Evolutionary conservation across 176 grass and related monocot genomes (phyloP), one percentile per base, ranked within the genome.

Genomic region (Canna indica): DNA sequence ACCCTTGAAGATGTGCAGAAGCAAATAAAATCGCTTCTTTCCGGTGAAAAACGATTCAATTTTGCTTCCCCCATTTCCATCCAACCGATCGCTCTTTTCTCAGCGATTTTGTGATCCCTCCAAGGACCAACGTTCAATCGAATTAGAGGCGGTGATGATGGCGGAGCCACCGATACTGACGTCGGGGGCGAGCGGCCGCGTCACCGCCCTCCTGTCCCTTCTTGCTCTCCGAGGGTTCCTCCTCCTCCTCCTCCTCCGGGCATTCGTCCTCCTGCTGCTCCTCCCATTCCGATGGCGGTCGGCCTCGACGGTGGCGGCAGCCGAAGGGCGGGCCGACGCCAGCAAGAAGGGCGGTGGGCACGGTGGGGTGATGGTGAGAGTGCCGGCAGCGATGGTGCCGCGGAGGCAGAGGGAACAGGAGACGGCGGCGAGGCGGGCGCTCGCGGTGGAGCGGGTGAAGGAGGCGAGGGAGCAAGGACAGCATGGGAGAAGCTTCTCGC

Each of bases 271-370:
- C 32, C n/a, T 76, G 11, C 22, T 75, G 3, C 39, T 67, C 30
- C 31, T 76, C 22, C 63, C 47, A 26, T 54, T 76, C 62, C 74
- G 73, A 18, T 47, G 56, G 28, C 27, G 56, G 27, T 53, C 73
- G 58, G 15, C 14, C 17, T 20, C 27, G 8, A 16, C 47, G 30
- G 16, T 14, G 1, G 36, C 27, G 26, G 62, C 12, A 32, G 44
- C 13, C 28, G 45, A 27, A 4, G 63, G 36, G 0, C 29, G 62
- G 81, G 18, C 75, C 75, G 69, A 58, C 87, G 47, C 66, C 82
- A 74, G 85, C 81, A 74, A 68, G 83, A 78, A 82, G 85, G 67
- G 74, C 77, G 69, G 74, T 75, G 69, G 59, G 62, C 75, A 73
- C 69, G 41, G 34, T 68, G 56, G 35, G 36, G 36, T 74, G 53